Evolutionary conservation across 345 rosid species (phyloP).

Genomic region (Salix exigua): DNA sequence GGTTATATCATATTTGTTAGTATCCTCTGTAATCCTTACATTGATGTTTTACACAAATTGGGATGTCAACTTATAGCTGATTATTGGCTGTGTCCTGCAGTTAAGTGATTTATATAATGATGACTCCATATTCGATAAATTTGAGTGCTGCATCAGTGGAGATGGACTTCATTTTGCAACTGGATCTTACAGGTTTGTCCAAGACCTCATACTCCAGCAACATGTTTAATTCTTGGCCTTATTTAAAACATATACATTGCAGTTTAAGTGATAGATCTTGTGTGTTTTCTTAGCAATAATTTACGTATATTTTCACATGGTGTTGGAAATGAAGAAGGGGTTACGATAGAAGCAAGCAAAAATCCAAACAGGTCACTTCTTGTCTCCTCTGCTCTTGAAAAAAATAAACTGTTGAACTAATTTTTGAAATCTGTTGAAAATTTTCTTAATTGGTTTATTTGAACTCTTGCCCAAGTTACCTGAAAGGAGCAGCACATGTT

Average conservation of each 20-base stretch:
- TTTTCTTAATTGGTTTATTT: too few species aligned
- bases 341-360: constrained; percentile 47
- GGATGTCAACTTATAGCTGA: neutral
- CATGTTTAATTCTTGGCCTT: constrained; percentile 1
- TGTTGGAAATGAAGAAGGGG: constrained; percentile 39
- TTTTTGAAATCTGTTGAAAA: neutral
- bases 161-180: constrained; percentile 59
- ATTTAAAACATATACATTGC: neutral
- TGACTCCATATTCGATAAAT: constrained; percentile 67
- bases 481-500: too few species aligned
- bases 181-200: constrained; percentile 62
- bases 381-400: neutral
- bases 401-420: neutral
- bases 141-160: constrained; percentile 61
- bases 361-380: constrained; percentile 41
- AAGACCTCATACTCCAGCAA: constrained; percentile 3
- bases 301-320: constrained; percentile 53
- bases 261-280: constrained; percentile 15
- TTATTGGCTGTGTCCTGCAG: constrained; percentile 36
- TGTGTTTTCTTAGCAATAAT: constrained; percentile 40
- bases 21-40: neutral
- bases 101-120: constrained; percentile 52
- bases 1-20: neutral
- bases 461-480: too few species aligned
- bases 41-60: neutral